Evolutionary conservation across 2,329 filamentous ascomycete species (phyloP).

Genomic region (Colletotrichum trifolii): DNA sequence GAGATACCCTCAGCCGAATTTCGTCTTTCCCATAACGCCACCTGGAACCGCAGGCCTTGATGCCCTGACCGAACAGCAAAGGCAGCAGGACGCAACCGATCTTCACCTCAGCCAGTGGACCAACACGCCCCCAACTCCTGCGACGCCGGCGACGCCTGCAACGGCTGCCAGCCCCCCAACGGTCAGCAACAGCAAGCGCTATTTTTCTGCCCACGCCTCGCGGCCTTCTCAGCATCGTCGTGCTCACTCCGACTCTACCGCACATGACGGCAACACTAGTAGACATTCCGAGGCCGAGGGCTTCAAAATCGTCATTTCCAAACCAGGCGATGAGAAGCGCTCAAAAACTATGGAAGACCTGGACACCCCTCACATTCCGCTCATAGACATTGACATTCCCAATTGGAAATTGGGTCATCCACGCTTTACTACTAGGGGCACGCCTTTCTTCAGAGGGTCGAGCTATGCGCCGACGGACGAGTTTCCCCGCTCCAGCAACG

Average conservation of each 20-base stretch:
- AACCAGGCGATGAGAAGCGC: conserved; percentile 69
- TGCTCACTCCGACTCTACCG: conserved; percentile 81
- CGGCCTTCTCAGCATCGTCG: conserved; percentile 61
- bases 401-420: conserved; percentile 86
- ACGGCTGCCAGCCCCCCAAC: conserved; percentile 45
- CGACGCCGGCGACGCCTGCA: conserved; percentile 43
- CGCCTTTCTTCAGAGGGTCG: conserved; percentile 82
- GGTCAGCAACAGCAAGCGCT: conserved; percentile 46
- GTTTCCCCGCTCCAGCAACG: conserved; percentile 67
- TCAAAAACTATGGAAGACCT: conserved; percentile 73
- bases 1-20: conserved; percentile 69
- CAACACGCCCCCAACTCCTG: conserved; percentile 46
- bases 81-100: conserved; percentile 41
- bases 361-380: conserved; percentile 56
- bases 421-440: conserved; percentile 80
- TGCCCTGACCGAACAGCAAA: conserved; percentile 47
- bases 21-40: conserved; percentile 70
- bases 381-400: conserved; percentile 81
- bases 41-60: conserved; percentile 69
- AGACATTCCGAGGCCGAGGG: conserved; percentile 71
- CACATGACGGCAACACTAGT: conserved; percentile 69
- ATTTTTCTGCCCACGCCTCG: conserved; percentile 44
- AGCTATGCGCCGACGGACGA: conserved; percentile 82
- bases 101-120: conserved; percentile 55
- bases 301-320: conserved; percentile 84